These are phyloP conservation scores for Moesziomyces antarcticus DNA, from an alignment of 1,284 basidiomycete genomes.

Conservation along the genomic window DNA sequence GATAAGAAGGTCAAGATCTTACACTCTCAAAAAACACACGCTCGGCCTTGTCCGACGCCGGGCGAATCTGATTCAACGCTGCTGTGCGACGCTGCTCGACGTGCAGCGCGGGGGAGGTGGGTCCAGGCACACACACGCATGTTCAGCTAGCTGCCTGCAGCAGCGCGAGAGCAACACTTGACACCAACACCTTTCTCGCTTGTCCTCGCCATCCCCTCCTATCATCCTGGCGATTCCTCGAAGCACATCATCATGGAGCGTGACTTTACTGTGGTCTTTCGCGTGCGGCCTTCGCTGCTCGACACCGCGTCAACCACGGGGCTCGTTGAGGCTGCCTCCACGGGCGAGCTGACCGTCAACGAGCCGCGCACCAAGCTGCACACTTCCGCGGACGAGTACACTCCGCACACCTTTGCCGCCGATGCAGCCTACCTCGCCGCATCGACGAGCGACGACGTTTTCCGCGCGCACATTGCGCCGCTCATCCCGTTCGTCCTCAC, in stretches of 20 bases:
- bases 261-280: slow-evolving; percentile 39
- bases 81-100: no score
- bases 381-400: slow-evolving; percentile 3
- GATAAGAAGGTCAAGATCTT: no score
- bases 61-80: no score
- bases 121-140: no score
- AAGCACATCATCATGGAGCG: slow-evolving; percentile 15
- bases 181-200: no score
- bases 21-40: no score
- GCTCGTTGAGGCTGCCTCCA: not conserved
- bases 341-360: slow-evolving; percentile 5
- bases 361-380: slow-evolving; percentile 16
- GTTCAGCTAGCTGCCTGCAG: no score
- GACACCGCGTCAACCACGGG: not conserved
- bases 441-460: slow-evolving; percentile 11
- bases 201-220: not conserved
- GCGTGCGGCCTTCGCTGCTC: slow-evolving; percentile 23
- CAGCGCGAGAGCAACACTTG: no score
- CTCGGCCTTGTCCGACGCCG: no score
- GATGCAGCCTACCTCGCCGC: slow-evolving; percentile 14
- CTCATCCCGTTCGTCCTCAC: slow-evolving; percentile 27
- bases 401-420: slow-evolving; percentile 14
- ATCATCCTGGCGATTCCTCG: no score
- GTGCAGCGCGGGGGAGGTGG: no score
- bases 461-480: slow-evolving; percentile 8